Base-by-base conservation (phyloP, 805 yeast species). In the Sugiyamaella valdiviana region DNA sequence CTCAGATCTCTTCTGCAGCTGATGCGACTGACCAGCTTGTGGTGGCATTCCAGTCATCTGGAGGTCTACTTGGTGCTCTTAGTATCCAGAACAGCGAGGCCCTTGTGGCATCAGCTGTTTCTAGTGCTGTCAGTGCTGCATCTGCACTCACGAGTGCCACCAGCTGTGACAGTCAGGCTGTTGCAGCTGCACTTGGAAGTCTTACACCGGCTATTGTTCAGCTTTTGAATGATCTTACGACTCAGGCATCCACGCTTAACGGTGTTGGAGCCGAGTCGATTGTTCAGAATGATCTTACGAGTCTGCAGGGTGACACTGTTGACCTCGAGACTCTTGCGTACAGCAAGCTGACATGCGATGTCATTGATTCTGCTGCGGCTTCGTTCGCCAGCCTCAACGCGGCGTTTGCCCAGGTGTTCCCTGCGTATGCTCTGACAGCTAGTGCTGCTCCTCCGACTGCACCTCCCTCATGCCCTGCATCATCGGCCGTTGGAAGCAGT, bases 21-120 rank as follows among this genome's bases (percentile, higher is more conserved):
- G 38, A 39, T 37, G 17, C 23, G 39, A 49, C 40, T 23, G 53
- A 43, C 36, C 37, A 45, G 17, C 36, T 26, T 12, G 49, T 42
- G 42, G 39, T 45, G 48, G 41, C 36, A 3, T 51, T 45, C 26
- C 23, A 19, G 10, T 14, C 35, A 26, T 42, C 50, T 17, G 50
- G 47, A 20, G 65, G 66, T 29, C 51, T 61, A 14, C 19, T 16
- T 12, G 65, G 61, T 38, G 66, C 65, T 17, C 54, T 61, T 12
- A 49, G 44, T 41, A 60, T 62, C 54, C 66, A 62, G 63, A 42
- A 42, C 36, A 39, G 49, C 29, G 58, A 52, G 54, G 50, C 50
- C 24, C 45, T 55, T 14, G 49, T 61, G 23, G 40, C 51, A 17
- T n/a, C 26, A 17, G 59, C 57, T 38, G 58, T 60, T 32, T 32